Percentiles rank a stretch among this genome's conserved stretches.
Evolutionary conservation across 2,329 filamentous ascomycete genomes (phyloP).

Genomic region (Colletotrichum euphorbiae): DNA sequence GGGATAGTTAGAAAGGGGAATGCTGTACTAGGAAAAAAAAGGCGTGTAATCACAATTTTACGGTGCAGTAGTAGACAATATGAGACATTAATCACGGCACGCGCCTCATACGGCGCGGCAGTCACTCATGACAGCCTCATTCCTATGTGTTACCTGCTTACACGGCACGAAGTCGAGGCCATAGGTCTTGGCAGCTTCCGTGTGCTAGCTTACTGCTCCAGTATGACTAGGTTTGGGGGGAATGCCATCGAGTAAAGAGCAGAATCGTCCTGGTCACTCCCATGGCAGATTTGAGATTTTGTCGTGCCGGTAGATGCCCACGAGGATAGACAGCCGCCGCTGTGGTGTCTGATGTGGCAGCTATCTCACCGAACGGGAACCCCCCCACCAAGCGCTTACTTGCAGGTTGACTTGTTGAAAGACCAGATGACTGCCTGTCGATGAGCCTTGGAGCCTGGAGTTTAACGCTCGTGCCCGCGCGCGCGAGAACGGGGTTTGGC

Average conservation of each 20-base stretch:
- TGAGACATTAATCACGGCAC: slow-evolving; percentile 13
- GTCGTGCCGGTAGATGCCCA: too few species aligned
- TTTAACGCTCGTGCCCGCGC: not conserved
- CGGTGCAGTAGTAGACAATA: not conserved
- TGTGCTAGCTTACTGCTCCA: too few species aligned
- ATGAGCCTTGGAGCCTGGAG: not conserved
- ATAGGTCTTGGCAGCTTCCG: too few species aligned
- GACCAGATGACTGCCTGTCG: not conserved
- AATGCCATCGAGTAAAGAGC: too few species aligned
- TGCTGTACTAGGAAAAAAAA: not conserved
- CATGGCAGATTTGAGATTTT: too few species aligned
- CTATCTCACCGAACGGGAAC: not conserved
- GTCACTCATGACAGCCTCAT: slow-evolving; percentile 12
- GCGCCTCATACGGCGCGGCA: slow-evolving; percentile 10
- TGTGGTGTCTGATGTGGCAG: slow-evolving; percentile 4
- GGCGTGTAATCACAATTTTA: too few species aligned
- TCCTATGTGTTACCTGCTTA: not conserved
- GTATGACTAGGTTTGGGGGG: too few species aligned
- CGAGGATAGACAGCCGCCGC: not conserved
- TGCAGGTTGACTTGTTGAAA: not conserved
- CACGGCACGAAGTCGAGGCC: too few species aligned
- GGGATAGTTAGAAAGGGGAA: not conserved
- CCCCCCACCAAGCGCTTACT: not conserved
- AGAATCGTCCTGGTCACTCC: too few species aligned
- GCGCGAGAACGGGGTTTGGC: not conserved